A percentile compares a stretch with the other conserved stretches of the same genome.
Evolutionary conservation across 768 basidiomycete species (phyloP).

Genomic region (Lactarius indigo): DNA sequence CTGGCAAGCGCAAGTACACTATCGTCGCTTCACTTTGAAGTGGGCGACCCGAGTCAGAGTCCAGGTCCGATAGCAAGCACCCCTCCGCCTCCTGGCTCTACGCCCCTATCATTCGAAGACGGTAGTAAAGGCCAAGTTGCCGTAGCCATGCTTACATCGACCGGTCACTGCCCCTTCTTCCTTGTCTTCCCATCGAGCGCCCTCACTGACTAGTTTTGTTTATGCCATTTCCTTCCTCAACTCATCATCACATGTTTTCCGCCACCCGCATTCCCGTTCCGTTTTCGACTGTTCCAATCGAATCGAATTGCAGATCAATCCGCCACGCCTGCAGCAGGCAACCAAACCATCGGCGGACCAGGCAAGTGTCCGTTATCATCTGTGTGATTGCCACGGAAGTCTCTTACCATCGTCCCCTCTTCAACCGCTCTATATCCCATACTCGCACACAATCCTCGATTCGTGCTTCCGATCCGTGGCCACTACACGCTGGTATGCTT

Average conservation of each 20-base stretch:
- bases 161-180: conserved; percentile 20
- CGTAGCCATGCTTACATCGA: conserved; percentile 5
- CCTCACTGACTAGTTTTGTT: conserved; percentile 18
- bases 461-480: conserved; percentile 23
- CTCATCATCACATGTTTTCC: conserved; percentile 16
- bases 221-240: conserved; percentile 12
- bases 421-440: conserved; percentile 15
- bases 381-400: conserved; percentile 23
- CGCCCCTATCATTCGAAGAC: conserved; percentile 17
- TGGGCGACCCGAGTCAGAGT: conserved; percentile 4
- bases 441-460: conserved; percentile 17
- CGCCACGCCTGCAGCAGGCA: conserved; percentile 18
- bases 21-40: conserved; percentile 3
- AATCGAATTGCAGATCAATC: conserved; percentile 25
- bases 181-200: conserved; percentile 1
- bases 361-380: conserved; percentile 21
- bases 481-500: conserved; percentile 18
- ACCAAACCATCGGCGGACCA: conserved; percentile 21
- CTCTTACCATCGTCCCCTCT: conserved; percentile 23
- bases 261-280: conserved; percentile 10
- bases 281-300: conserved; percentile 15
- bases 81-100: conserved; percentile 14
- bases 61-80: conserved; percentile 18
- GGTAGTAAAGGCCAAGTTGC: not conserved
- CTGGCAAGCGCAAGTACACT: conserved; percentile 1